Evolutionary conservation across 1,139 yeast species (phyloP), one percentile per base, ranked within the genome.

Genomic region (Geotrichum australiense): DNA sequence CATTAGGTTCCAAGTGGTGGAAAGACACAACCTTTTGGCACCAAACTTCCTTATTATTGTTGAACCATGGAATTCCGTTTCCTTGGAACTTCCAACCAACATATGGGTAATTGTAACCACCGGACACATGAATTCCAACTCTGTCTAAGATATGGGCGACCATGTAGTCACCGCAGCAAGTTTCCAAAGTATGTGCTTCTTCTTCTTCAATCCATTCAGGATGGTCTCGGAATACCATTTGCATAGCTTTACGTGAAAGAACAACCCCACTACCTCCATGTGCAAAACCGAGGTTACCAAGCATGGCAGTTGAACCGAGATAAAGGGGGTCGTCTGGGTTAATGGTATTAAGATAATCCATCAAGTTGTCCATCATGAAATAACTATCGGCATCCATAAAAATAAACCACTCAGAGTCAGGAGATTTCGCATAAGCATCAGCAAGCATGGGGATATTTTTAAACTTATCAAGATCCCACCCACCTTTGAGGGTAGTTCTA

Each of bases 211-310:
- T 51, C 35, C 54, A 49, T 25, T 59, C 58, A 11, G 58, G 56
- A 30, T 53, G 53, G n/a, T 28, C 35, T 2, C 42, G 45, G 18
- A 46, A n/a, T 5, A 41, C 16, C 24, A 48, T 47, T 27, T 53
- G 48, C 61, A 63, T 53, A 2, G 63, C 59, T 7, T 52, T 62
- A 1, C 54, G 51, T 3, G 67, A 62, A 6, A 64, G 43, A 6
- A 63, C 60, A 2, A 63, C 62, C 2, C 63, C 68, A 7, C 63
- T 53, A 11, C 68, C 68, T 3, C 68, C 68, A 41, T 63, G 65
- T 3, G 65, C 69, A 50, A 63, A 64, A 3, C 12, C 27, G 7
- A 23, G 12, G 12, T 39, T 46, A 12, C 47, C 53, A 18, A 42
- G 40, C 31, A 49, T 42, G 19, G 57, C 61, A 3, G 53, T 46